These are phyloP conservation scores for Rubia balearica DNA, from an alignment of 305 asterid species.

Conservation along the genomic window DNA sequence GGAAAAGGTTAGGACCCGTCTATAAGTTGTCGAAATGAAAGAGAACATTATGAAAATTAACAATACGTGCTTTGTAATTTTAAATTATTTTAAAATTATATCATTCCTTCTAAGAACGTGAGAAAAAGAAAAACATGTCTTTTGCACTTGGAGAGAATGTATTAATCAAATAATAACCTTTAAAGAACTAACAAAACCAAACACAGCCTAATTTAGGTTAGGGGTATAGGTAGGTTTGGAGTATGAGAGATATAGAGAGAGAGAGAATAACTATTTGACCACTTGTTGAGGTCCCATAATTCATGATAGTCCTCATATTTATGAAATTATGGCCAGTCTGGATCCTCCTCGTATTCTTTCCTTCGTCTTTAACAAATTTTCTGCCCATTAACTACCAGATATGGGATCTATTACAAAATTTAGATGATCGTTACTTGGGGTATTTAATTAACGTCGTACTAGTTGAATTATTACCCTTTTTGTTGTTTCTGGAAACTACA, in stretches of 20 bases:
- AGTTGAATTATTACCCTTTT: not conserved
- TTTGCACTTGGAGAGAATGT: too few species aligned
- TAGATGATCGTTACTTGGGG: not conserved
- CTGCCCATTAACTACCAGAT: not conserved
- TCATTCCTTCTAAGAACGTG: too few species aligned
- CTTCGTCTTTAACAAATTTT: not conserved
- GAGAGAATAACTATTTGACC: not conserved
- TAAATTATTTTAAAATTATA: too few species aligned
- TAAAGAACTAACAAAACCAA: too few species aligned
- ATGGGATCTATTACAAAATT: not conserved
- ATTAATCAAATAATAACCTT: too few species aligned
- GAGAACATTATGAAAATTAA: too few species aligned
- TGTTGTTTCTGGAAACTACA: not conserved
- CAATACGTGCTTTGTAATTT: too few species aligned
- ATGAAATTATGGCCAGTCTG: slow-evolving; percentile 1
- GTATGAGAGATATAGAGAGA: too few species aligned
- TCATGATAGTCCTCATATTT: not conserved
- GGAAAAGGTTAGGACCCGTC: too few species aligned
- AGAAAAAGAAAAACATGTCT: too few species aligned
- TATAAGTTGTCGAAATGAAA: too few species aligned
- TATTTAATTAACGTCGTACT: not conserved
- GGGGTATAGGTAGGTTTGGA: not conserved
- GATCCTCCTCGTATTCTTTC: not conserved
- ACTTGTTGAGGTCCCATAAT: slow-evolving; percentile 6
- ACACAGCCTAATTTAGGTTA: too few species aligned